Conservation (phyloP, 1,284 basidiomycete genomes). For the Testicularia cyperi region DNA sequence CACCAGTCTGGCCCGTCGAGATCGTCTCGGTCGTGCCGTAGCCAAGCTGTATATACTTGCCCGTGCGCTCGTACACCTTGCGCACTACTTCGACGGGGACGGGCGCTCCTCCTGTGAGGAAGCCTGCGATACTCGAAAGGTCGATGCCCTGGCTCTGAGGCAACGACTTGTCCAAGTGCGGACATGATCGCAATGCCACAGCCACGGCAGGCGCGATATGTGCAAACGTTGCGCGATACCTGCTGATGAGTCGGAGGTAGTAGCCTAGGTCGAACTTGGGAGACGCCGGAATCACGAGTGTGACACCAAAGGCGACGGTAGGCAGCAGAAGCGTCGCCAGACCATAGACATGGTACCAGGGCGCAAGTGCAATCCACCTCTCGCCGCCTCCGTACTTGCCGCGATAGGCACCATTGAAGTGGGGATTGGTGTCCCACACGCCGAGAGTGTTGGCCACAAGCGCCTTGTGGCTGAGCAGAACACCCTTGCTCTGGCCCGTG, state of each 20-base stretch:
- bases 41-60: conserved; percentile 57
- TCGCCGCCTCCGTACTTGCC: conserved; percentile 35
- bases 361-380: conserved; percentile 58
- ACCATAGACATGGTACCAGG: conserved; percentile 60
- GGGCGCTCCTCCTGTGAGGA: conserved; percentile 61
- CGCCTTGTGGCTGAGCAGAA: conserved; percentile 58
- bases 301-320: conserved; percentile 57
- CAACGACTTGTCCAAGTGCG: conserved; percentile 35
- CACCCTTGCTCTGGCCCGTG: conserved; percentile 61
- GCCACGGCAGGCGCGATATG: conserved; percentile 62
- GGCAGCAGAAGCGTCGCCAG: conserved; percentile 55
- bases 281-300: conserved; percentile 51
- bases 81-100: conserved; percentile 58
- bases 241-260: conserved; percentile 58
- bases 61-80: conserved; percentile 58
- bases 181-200: conserved; percentile 59
- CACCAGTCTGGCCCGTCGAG: conserved; percentile 26
- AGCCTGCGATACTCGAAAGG: conserved; percentile 56
- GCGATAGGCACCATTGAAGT: conserved; percentile 22
- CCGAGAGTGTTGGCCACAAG: conserved; percentile 52
- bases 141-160: conserved; percentile 46
- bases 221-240: conserved; percentile 58
- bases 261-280: conserved; percentile 57
- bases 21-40: conserved; percentile 46
- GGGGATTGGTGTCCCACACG: conserved; percentile 44